Evolutionary conservation across 2,329 filamentous ascomycete species (phyloP), one percentile per base, ranked within the genome.

Genomic region (Nemania sp.): DNA sequence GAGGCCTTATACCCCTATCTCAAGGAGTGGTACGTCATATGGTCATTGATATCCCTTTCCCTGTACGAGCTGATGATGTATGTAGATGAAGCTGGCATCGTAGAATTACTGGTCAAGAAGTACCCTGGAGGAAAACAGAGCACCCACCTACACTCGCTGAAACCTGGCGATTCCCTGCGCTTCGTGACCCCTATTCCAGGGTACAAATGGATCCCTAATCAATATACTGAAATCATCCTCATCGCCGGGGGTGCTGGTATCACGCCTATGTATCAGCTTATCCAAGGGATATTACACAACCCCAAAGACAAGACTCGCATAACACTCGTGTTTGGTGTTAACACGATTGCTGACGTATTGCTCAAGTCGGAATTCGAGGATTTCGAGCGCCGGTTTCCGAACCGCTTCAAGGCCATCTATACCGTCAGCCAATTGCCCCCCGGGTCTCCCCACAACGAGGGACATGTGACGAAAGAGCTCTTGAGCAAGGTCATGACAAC

Each of bases 171-270:
- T 57, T 76, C 72, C 2, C 73, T 90, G 11, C 77, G 77, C 36
- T 83, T 89, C 61, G 75, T 80, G 5, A 74, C 76, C 0, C 74
- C 80, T 3, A 70, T 89, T 3, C 75, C 75, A 15, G 80, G 77
- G 22, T 80, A 80, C 66, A 63, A 70, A 28, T 88, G 81, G 79
- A 77, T 73, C 19, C 72, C 80, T 23, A 80, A 78, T 58, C 71
- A 72, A 66, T 75, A 69, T 64, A 65, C 64, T 3, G 76, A 81
- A 57, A 69, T 90, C n/a, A 80, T 82, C 2, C 75, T 89, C 33
- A 80, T 90, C 37, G 87, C 87, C 0, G 87, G 88, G 39, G 87
- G 88, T 11, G 86, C 85, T 0, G 88, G 88, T 15, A 88, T 91
- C 59, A 90, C 86, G 0, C 87, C 88, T 0, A 79, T 86, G 60